A percentile compares a stretch with the other conserved stretches of the same genome.
phyloP scores from a whole-genome alignment of 352 stramenopile species.

The Globisporangium heterothallicum region DNA sequence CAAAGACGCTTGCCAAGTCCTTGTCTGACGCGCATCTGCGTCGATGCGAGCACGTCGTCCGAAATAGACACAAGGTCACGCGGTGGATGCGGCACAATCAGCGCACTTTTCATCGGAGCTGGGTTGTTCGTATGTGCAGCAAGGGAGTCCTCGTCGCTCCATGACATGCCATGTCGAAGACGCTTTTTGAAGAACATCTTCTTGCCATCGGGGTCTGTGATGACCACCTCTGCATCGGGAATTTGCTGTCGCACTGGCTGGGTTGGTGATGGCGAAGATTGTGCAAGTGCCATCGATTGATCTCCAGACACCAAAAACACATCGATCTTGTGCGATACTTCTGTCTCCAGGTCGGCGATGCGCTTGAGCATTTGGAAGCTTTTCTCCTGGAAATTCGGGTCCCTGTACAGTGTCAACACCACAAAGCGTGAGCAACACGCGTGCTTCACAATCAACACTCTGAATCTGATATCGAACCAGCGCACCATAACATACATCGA shows the following conservation, averaged over 20 bases:
- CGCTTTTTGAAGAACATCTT: conserved; percentile 35
- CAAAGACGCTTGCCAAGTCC: conserved; percentile 13
- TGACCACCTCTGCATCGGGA: conserved; percentile 26
- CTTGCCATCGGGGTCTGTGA: conserved; percentile 28
- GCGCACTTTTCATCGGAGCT: no score
- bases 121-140: no score
- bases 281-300: neutral
- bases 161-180: neutral
- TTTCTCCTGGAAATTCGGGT: conserved; percentile 4
- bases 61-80: no score
- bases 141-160: no score
- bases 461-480: no score
- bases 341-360: conserved; percentile 7
- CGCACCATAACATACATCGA: conserved; percentile 8
- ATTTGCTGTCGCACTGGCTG: conserved; percentile 9
- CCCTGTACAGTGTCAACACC: neutral
- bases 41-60: no score
- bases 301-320: neutral
- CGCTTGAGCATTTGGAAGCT: conserved; percentile 13
- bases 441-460: no score
- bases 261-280: neutral
- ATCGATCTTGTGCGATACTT: conserved; percentile 1
- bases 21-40: neutral
- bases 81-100: conserved; percentile 1
- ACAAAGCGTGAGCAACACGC: no score